Evolutionary conservation across 192 early-diverging fungal species (phyloP).

Genomic region (Entomortierella lignicola): DNA sequence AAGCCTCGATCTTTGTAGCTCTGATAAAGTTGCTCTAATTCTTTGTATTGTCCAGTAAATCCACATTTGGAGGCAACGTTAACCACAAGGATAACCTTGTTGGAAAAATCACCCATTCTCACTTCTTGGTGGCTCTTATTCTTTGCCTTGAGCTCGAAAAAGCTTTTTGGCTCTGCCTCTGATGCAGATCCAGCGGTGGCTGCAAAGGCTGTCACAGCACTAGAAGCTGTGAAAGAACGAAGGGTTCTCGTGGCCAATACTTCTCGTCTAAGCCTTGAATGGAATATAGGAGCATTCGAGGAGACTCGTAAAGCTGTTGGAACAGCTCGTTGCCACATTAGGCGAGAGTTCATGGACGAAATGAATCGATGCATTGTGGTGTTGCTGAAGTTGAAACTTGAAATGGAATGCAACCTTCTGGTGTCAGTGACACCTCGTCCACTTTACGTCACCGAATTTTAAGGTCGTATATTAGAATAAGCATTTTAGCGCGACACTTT

Average conservation of each 20-base stretch:
- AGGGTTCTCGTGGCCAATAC: not conserved
- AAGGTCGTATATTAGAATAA: too few relatives aligned
- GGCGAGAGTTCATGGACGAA: not conserved
- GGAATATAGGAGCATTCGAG: not conserved
- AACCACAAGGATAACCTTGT: constrained; percentile 87
- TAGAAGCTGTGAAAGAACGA: not conserved
- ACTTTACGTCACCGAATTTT: too few relatives aligned
- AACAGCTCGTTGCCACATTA: not conserved
- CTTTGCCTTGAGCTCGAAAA: constrained; percentile 64
- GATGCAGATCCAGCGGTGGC: not conserved
- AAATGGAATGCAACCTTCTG: too few relatives aligned
- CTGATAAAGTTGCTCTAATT: constrained; percentile 74
- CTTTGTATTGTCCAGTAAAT: constrained; percentile 81
- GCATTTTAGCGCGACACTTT: too few relatives aligned
- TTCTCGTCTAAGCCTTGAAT: not conserved
- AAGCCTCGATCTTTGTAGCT: constrained; percentile 76
- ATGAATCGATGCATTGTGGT: not conserved
- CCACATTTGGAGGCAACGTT: constrained; percentile 95
- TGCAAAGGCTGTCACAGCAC: not conserved
- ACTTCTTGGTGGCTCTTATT: constrained; percentile 63
- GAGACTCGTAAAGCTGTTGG: not conserved
- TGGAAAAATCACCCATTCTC: constrained; percentile 63
- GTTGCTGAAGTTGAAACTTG: too few relatives aligned
- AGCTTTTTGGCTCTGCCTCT: constrained; percentile 17
- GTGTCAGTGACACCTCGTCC: too few relatives aligned